Conservation (phyloP, 73 alveolate species). For the Stentor coeruleus region DNA sequence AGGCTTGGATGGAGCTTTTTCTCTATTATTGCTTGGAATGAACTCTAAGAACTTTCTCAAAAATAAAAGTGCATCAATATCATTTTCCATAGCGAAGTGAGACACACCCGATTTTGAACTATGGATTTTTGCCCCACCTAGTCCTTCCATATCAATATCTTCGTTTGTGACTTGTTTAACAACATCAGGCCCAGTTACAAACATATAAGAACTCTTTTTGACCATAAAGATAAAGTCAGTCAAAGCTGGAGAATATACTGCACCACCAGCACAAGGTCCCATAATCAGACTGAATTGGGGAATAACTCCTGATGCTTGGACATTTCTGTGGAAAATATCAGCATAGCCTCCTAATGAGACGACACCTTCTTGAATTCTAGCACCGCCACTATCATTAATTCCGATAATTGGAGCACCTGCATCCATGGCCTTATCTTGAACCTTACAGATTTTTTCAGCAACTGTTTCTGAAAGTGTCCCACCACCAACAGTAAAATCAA, state of each 20-base stretch:
- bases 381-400: no score
- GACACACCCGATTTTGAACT: slow-evolving; percentile 51
- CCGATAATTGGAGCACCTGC: no score
- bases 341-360: slow-evolving; percentile 67
- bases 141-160: slow-evolving; percentile 54
- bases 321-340: slow-evolving; percentile 59
- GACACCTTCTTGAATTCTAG: no score
- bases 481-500: no score
- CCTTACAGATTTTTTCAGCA: no score
- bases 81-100: slow-evolving; percentile 47
- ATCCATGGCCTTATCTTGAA: no score
- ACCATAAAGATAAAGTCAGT: slow-evolving; percentile 67
- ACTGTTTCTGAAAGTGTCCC: no score
- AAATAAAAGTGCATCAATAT: slow-evolving; percentile 46
- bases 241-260: slow-evolving; percentile 65
- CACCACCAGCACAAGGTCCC: slow-evolving; percentile 81
- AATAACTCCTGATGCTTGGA: slow-evolving; percentile 61
- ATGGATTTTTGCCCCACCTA: slow-evolving; percentile 61
- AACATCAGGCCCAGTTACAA: slow-evolving; percentile 71
- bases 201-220: slow-evolving; percentile 55
- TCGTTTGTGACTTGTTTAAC: slow-evolving; percentile 63
- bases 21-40: slow-evolving; percentile 41
- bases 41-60: slow-evolving; percentile 48
- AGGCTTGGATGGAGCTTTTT: slow-evolving; percentile 49
- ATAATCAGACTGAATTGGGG: slow-evolving; percentile 59